phyloP scores from a whole-genome alignment of 768 basidiomycete genomes.

The Dioszegia aurantiaca region DNA sequence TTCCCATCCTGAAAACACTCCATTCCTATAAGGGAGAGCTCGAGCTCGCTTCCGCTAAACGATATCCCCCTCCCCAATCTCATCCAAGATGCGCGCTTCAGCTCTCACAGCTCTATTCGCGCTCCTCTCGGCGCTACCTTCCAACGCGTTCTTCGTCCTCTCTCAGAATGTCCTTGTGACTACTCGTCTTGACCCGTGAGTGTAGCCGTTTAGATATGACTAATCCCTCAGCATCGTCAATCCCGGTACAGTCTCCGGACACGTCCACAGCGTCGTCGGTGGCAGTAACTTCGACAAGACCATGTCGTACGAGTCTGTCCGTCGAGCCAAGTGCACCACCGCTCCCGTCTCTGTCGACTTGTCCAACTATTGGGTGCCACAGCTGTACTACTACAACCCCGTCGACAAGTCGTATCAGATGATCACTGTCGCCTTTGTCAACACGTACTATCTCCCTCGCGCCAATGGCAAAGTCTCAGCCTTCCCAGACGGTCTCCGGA shows the following conservation, averaged over 20 bases:
- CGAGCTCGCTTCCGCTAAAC: not conserved
- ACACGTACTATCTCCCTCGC: slow-evolving; percentile 52
- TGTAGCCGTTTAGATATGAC: slow-evolving; percentile 8
- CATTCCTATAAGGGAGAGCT: no score
- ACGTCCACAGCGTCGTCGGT: slow-evolving; percentile 53
- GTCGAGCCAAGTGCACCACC: slow-evolving; percentile 49
- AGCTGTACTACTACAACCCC: slow-evolving; percentile 52
- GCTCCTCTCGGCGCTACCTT: slow-evolving; percentile 23
- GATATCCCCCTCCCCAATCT: not conserved
- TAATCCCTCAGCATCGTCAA: slow-evolving; percentile 32
- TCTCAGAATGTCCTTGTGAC: slow-evolving; percentile 42
- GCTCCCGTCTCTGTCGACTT: slow-evolving; percentile 51
- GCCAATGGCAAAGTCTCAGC: slow-evolving; percentile 38
- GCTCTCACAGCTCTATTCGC: slow-evolving; percentile 24
- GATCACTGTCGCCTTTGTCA: slow-evolving; percentile 42
- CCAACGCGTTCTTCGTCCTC: slow-evolving; percentile 49
- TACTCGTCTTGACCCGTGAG: slow-evolving; percentile 51
- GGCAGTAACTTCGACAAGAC: slow-evolving; percentile 50
- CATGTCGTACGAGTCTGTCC: slow-evolving; percentile 45
- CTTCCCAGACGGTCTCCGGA: slow-evolving; percentile 53
- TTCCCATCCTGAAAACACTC: no score
- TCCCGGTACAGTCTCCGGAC: slow-evolving; percentile 40
- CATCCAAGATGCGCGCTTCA: slow-evolving; percentile 12
- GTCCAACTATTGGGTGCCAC: slow-evolving; percentile 53
- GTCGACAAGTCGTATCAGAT: slow-evolving; percentile 38